phyloP scores from a whole-genome alignment of 2,329 filamentous ascomycete species.

The Neoscytalidium dimidiatum region DNA sequence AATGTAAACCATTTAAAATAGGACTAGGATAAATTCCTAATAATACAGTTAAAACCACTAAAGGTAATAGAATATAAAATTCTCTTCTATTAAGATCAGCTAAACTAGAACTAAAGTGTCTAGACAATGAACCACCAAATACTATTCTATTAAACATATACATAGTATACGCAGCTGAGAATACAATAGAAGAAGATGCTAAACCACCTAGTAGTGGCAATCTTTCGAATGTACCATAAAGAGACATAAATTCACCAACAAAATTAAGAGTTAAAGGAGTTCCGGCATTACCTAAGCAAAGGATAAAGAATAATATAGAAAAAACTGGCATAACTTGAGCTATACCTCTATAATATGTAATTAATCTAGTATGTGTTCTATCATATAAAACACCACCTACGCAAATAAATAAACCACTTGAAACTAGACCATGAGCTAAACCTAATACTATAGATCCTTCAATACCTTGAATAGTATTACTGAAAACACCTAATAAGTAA shows the following conservation, averaged over 20 bases:
- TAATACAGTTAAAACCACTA: constrained; percentile 36
- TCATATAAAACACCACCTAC: constrained; percentile 33
- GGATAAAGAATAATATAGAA: constrained; percentile 34
- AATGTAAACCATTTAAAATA: constrained; percentile 40
- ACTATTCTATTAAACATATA: constrained; percentile 39
- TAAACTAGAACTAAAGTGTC: constrained; percentile 34
- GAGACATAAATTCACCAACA: constrained; percentile 35
- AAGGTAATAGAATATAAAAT: constrained; percentile 36
- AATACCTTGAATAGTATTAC: constrained; percentile 33
- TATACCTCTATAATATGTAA: constrained; percentile 33
- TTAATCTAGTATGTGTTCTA: constrained; percentile 32
- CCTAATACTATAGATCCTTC: constrained; percentile 32
- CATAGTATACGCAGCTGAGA: constrained; percentile 36
- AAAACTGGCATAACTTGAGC: constrained; percentile 33
- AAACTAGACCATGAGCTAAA: constrained; percentile 33
- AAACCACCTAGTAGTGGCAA: constrained; percentile 34
- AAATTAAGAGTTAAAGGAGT: constrained; percentile 35
- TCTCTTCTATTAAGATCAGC: constrained; percentile 37
- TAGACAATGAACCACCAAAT: constrained; percentile 36
- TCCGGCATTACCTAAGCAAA: constrained; percentile 33
- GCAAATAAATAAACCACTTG: constrained; percentile 33
- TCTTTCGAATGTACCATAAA: constrained; percentile 37
- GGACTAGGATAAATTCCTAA: constrained; percentile 37
- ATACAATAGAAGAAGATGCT: constrained; percentile 35
- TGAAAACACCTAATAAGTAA: constrained; percentile 32